A percentile compares a stretch with the other conserved stretches of the same genome.
phyloP scores from a whole-genome alignment of 2,329 filamentous ascomycete species.

The Aureobasidium uvarum region DNA sequence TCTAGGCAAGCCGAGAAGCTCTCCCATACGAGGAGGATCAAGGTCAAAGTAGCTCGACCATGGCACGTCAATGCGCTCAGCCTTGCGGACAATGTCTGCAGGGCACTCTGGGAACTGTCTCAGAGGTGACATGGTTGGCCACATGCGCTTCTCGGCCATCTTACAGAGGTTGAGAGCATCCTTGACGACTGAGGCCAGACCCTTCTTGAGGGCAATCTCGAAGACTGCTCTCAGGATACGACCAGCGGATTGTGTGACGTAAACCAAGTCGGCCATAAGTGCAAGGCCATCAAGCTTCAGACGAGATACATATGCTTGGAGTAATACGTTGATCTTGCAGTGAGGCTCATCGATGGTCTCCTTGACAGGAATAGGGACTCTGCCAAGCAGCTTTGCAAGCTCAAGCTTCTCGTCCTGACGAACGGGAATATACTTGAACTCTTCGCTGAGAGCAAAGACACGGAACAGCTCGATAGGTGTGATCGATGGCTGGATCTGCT shows the following conservation, averaged over 20 bases:
- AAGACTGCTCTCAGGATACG: constrained; percentile 95
- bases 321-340: constrained; percentile 95
- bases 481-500: constrained; percentile 88
- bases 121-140: constrained; percentile 96
- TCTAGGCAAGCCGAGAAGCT: constrained; percentile 85
- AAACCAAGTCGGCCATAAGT: constrained; percentile 97
- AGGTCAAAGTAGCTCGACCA: constrained; percentile 96
- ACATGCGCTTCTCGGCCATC: constrained; percentile 99
- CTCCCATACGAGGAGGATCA: constrained; percentile 93
- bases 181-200: constrained; percentile 91
- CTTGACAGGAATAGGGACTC: constrained; percentile 94
- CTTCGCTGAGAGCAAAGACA: constrained; percentile 90
- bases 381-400: constrained; percentile 81
- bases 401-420: constrained; percentile 97
- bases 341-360: constrained; percentile 96
- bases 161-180: constrained; percentile 93
- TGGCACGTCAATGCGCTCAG: constrained; percentile 89
- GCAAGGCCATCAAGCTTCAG: constrained; percentile 92
- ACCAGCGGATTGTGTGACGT: constrained; percentile 95
- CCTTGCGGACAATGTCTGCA: constrained; percentile 82
- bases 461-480: constrained; percentile 95
- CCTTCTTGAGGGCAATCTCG: constrained; percentile 95
- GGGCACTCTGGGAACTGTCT: constrained; percentile 84
- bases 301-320: constrained; percentile 95
- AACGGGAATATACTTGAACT: constrained; percentile 99